phyloP scores from a whole-genome alignment of 148 eudicot genomes.

The Mesembryanthemum crystallinum region DNA sequence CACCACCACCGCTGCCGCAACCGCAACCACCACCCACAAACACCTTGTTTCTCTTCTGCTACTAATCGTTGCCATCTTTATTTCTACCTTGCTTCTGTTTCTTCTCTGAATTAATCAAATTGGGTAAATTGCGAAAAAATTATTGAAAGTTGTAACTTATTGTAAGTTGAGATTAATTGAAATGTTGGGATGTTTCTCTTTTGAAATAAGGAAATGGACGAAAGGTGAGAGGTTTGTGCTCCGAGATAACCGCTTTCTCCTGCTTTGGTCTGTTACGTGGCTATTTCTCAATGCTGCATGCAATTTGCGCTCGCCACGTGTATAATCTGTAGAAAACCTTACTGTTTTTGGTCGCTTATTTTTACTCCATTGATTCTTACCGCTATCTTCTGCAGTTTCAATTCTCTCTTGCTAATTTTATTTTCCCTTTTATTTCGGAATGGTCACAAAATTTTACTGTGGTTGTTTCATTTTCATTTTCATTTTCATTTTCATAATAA shows the following conservation, averaged over 20 bases:
- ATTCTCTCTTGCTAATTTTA: no score
- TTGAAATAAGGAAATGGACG: not conserved
- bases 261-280: not conserved
- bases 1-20: slow-evolving; percentile 12
- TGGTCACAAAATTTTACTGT: no score
- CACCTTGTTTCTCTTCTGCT: slow-evolving; percentile 1
- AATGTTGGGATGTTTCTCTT: not conserved
- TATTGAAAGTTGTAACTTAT: no score
- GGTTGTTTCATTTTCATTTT: no score
- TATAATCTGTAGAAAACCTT: not conserved
- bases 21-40: slow-evolving; percentile 18
- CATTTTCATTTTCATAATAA: no score
- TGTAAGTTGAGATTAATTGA: no score
- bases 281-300: not conserved
- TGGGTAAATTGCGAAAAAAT: no score
- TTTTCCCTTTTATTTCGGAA: no score
- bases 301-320: not conserved
- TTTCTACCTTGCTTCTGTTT: not conserved
- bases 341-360: no score
- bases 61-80: slow-evolving; percentile 14
- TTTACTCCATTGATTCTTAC: no score
- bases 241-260: not conserved
- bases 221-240: not conserved
- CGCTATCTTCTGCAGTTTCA: not conserved
- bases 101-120: no score